Percentiles rank a stretch among this genome's conserved stretches.
Evolutionary conservation across 106 monocot genomes (phyloP).

Genomic region (Vanilla planifolia): DNA sequence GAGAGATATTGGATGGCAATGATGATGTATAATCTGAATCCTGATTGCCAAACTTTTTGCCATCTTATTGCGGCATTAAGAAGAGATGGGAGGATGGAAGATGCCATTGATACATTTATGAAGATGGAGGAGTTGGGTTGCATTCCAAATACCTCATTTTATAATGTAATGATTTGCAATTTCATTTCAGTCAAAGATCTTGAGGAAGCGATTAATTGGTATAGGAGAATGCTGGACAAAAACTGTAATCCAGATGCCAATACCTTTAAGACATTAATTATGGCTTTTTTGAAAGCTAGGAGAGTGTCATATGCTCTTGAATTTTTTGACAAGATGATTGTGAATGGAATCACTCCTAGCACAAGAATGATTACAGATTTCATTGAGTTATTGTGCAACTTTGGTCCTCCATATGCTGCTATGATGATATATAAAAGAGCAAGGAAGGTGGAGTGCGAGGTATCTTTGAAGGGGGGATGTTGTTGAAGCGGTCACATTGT

Average conservation of each 20-base stretch:
- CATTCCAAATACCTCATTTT: constrained; percentile 25
- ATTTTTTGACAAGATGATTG: constrained; percentile 73
- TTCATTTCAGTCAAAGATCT: constrained; percentile 52
- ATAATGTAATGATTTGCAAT: constrained; percentile 72
- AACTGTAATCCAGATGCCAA: constrained; percentile 44
- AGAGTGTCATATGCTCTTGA: constrained; percentile 91
- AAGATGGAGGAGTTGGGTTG: constrained; percentile 55
- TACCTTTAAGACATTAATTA: constrained; percentile 53
- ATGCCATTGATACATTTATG: constrained; percentile 52
- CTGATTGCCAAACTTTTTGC: constrained; percentile 44
- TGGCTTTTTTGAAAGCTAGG: constrained; percentile 50
- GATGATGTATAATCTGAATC: constrained; percentile 43
- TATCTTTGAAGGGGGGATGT: constrained; percentile 73
- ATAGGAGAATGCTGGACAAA: constrained; percentile 44
- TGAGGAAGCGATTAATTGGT: constrained; percentile 49
- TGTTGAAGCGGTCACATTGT: constrained; percentile 64
- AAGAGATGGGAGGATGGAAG: constrained; percentile 37
- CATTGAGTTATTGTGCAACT: constrained; percentile 62
- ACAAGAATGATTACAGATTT: constrained; percentile 77
- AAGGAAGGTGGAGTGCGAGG: constrained; percentile 54
- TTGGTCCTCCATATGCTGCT: constrained; percentile 97
- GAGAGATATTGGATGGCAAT: constrained; percentile 44
- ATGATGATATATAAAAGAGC: constrained; percentile 74
- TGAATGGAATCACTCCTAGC: constrained; percentile 42
- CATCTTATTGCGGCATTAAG: constrained; percentile 64